A percentile compares a stretch with the other conserved stretches of the same genome.
phyloP scores from a whole-genome alignment of 768 basidiomycete genomes.

The Kwoniella sp. region DNA sequence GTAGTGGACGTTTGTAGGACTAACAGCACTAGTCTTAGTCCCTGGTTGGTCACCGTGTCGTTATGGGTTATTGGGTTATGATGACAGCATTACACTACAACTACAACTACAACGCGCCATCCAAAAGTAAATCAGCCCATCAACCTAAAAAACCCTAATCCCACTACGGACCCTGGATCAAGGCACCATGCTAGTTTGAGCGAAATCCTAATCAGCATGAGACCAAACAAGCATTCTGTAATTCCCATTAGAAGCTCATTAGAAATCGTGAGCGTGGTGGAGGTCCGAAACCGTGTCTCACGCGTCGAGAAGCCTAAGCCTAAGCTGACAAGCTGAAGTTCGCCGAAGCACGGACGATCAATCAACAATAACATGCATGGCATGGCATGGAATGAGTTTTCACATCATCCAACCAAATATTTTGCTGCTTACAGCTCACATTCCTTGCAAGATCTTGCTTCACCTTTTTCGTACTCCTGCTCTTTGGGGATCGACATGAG shows the following conservation, averaged over 20 bases:
- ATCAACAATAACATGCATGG: not conserved
- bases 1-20: too few species aligned
- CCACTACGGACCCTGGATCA: not conserved
- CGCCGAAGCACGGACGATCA: not conserved
- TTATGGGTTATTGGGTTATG: not conserved
- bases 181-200: not conserved
- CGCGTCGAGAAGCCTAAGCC: not conserved
- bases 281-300: not conserved
- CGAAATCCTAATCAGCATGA: too few species aligned
- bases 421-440: too few species aligned
- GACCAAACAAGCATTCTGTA: not conserved
- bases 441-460: too few species aligned
- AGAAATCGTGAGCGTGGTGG: not conserved
- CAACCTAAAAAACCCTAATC: not conserved
- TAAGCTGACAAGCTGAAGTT: not conserved
- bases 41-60: not conserved
- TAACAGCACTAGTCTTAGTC: too few species aligned
- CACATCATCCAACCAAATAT: not conserved
- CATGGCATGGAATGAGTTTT: too few species aligned
- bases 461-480: too few species aligned
- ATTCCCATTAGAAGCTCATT: not conserved
- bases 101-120: not conserved
- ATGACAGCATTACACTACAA: too few species aligned
- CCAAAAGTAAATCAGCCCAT: not conserved
- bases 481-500: too few species aligned